Percentiles rank a stretch among this genome's conserved stretches.
Evolutionary conservation across 768 basidiomycete genomes (phyloP).

Genomic region (Rhodocollybia butyracea): DNA sequence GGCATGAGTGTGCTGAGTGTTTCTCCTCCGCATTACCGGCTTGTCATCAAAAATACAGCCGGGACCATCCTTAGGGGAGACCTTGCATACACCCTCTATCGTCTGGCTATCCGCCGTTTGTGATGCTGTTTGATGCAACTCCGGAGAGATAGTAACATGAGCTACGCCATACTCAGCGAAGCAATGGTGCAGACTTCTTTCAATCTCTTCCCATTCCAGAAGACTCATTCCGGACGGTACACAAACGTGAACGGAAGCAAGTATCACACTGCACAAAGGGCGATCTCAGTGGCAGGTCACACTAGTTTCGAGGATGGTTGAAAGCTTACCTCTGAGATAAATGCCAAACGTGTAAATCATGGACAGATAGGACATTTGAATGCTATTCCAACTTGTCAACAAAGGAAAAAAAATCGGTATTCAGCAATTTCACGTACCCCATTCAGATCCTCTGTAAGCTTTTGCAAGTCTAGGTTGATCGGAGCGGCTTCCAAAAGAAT

Average conservation of each 20-base stretch:
- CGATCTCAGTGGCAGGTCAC: no score
- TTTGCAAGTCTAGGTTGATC: constrained; percentile 44
- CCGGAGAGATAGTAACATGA: constrained; percentile 55
- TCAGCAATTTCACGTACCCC: no score
- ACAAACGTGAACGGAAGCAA: constrained; percentile 53
- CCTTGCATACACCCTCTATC: neutral
- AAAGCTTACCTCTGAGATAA: constrained; percentile 53
- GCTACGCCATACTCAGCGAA: constrained; percentile 50
- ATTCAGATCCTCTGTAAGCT: constrained; percentile 45
- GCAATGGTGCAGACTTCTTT: constrained; percentile 45
- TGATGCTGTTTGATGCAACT: constrained; percentile 28
- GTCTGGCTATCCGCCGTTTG: constrained; percentile 1
- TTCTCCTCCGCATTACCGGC: neutral
- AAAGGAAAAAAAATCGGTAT: no score
- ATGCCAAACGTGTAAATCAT: constrained; percentile 55
- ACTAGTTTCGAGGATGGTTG: no score
- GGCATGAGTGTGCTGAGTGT: neutral
- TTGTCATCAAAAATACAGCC: constrained; percentile 5
- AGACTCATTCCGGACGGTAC: constrained; percentile 43
- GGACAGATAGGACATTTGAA: constrained; percentile 43
- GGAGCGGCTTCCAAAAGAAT: constrained; percentile 53
- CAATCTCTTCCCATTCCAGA: constrained; percentile 49
- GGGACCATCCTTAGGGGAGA: constrained; percentile 4
- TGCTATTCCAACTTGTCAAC: no score
- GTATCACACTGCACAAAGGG: no score